Conservation (phyloP, 179 eudicot species). For the Kewa caespitosa region DNA sequence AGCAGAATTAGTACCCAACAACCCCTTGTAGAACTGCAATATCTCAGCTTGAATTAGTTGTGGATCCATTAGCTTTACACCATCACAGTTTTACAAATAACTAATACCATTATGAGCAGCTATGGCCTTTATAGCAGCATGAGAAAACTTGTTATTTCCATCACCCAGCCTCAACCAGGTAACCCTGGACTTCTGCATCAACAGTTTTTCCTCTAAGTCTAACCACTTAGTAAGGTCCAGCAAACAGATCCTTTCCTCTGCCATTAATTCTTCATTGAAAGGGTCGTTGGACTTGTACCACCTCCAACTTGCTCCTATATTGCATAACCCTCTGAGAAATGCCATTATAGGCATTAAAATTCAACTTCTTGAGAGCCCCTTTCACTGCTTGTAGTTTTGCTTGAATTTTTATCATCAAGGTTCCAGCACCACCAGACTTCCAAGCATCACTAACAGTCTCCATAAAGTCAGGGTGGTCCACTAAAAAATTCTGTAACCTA, state of each 20-base stretch:
- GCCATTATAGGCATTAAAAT: neutral
- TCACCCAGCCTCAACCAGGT: neutral
- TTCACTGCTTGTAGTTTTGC: neutral
- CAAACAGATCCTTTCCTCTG: too few species aligned
- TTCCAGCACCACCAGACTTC: neutral
- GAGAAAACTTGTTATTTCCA: neutral
- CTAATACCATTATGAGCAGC: neutral
- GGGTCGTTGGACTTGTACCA: too few species aligned
- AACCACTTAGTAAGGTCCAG: too few species aligned
- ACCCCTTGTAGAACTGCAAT: neutral
- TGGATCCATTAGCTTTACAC: neutral
- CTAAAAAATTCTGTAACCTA: neutral
- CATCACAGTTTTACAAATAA: neutral
- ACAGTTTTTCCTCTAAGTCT: neutral
- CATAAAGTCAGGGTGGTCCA: neutral
- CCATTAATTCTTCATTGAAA: too few species aligned
- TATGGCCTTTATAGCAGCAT: neutral
- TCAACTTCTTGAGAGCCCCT: neutral
- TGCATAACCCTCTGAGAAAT: neutral
- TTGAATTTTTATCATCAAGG: neutral
- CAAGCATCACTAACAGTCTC: neutral
- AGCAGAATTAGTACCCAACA: neutral
- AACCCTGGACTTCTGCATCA: neutral
- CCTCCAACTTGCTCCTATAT: neutral
- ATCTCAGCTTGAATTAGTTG: neutral